A percentile compares a stretch with the other conserved stretches of the same genome.
Evolutionary conservation across 768 basidiomycete species (phyloP).

Genomic region (Mycena capillaripes): DNA sequence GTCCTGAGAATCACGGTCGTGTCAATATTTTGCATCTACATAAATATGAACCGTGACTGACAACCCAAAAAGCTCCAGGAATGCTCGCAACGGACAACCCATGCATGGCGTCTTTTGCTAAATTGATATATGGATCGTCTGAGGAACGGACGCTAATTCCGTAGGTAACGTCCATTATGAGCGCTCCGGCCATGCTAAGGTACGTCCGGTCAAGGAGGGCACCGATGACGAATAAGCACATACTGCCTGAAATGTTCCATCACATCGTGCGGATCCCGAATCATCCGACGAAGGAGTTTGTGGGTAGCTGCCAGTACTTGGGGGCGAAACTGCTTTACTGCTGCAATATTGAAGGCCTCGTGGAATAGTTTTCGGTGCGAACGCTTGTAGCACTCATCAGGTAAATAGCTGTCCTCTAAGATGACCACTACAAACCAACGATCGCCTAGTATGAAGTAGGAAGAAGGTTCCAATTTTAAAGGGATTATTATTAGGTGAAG

Average conservation of each 20-base stretch:
- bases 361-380: constrained; percentile 42
- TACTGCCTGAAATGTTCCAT: constrained; percentile 47
- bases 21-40: too few species aligned
- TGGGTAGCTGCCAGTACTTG: constrained; percentile 39
- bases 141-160: constrained; percentile 41
- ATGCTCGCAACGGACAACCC: constrained; percentile 36
- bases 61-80: constrained; percentile 43
- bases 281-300: constrained; percentile 40
- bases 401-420: too few species aligned
- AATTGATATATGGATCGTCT: constrained; percentile 44
- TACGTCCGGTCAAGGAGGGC: neutral
- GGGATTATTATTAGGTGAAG: too few species aligned
- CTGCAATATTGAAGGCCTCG: constrained; percentile 40
- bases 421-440: too few species aligned
- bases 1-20: neutral
- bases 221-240: too few species aligned
- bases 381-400: constrained; percentile 38
- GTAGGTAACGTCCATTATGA: constrained; percentile 43
- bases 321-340: constrained; percentile 41
- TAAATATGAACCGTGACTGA: neutral
- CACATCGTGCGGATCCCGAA: constrained; percentile 42
- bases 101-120: constrained; percentile 43
- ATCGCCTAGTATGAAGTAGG: too few species aligned
- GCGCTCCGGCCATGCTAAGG: constrained; percentile 41
- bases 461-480: too few species aligned